Evolutionary conservation across 768 basidiomycete species (phyloP).

Genomic region (Podaxis sp.): DNA sequence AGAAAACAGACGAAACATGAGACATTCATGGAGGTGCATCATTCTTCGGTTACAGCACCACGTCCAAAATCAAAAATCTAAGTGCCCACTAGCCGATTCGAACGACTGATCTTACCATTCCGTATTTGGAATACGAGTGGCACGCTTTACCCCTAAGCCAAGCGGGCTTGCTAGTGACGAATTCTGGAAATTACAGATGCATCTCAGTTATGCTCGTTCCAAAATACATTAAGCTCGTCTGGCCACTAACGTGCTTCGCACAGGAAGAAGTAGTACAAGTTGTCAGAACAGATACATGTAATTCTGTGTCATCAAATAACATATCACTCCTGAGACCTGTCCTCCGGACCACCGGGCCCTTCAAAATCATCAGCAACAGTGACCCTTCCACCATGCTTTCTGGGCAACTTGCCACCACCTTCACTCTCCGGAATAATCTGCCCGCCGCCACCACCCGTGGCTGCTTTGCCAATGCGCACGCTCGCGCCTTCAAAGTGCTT

Average conservation of each 20-base stretch:
- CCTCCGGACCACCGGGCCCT: neutral
- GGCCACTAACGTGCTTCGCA: too few species aligned
- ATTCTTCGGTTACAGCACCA: too few species aligned
- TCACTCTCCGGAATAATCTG: neutral
- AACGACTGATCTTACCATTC: constrained; percentile 42
- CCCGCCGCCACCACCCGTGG: neutral
- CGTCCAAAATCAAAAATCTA: constrained; percentile 18
- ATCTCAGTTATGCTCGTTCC: too few species aligned
- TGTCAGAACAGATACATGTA: too few species aligned
- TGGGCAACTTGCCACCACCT: too few species aligned
- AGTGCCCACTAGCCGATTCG: constrained; percentile 38
- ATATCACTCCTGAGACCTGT: neutral
- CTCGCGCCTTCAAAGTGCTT: neutral
- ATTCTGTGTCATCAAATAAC: neutral
- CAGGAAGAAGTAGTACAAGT: neutral
- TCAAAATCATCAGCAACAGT: neutral
- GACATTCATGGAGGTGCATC: too few species aligned
- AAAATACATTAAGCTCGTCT: too few species aligned
- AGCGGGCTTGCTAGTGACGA: constrained; percentile 33
- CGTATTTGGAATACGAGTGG: constrained; percentile 41
- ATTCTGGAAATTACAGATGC: too few species aligned
- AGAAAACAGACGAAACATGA: neutral
- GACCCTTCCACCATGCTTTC: neutral
- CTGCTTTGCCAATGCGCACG: neutral
- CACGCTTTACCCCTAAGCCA: constrained; percentile 60